phyloP scores from a whole-genome alignment of 2,329 filamentous ascomycete genomes.

The Coniochaeta hoffmannii region DNA sequence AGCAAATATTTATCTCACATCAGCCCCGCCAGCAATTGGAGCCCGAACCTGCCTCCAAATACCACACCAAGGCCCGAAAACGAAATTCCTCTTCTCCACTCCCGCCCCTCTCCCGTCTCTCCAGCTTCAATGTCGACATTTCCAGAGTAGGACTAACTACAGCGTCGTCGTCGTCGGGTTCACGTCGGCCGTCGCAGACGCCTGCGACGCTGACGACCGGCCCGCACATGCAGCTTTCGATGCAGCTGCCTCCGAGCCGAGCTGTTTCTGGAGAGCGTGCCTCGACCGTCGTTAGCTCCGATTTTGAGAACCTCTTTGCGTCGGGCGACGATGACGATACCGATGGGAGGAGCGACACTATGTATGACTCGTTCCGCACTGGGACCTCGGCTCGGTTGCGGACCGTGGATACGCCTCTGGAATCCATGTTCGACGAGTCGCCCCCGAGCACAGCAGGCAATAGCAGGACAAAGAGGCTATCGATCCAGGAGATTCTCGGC shows the following conservation, averaged over 20 bases:
- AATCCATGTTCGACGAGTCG: slow-evolving; percentile 77
- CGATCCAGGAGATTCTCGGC: slow-evolving; percentile 52
- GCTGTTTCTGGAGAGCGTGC: slow-evolving; percentile 40
- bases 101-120: slow-evolving; percentile 44
- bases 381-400: slow-evolving; percentile 59
- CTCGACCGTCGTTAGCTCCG: slow-evolving; percentile 63
- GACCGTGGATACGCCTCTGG: slow-evolving; percentile 62
- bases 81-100: slow-evolving; percentile 48
- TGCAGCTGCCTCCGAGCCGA: slow-evolving; percentile 34
- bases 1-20: slow-evolving; percentile 17
- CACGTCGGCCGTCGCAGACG: slow-evolving; percentile 30
- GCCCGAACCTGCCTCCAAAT: slow-evolving; percentile 13
- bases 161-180: slow-evolving; percentile 29
- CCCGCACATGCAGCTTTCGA: slow-evolving; percentile 17
- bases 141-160: slow-evolving; percentile 34
- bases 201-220: slow-evolving; percentile 30
- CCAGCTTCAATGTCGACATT: slow-evolving; percentile 48
- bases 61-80: slow-evolving; percentile 23
- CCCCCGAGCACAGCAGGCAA: slow-evolving; percentile 48
- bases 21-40: slow-evolving; percentile 20
- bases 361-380: slow-evolving; percentile 71
- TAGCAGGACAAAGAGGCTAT: slow-evolving; percentile 45
- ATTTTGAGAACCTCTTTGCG: slow-evolving; percentile 57
- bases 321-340: slow-evolving; percentile 70
- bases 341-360: slow-evolving; percentile 70